These are phyloP conservation scores for Trichoderma aggressivum DNA, from an alignment of 2,329 filamentous ascomycete genomes.

Conservation along the genomic window DNA sequence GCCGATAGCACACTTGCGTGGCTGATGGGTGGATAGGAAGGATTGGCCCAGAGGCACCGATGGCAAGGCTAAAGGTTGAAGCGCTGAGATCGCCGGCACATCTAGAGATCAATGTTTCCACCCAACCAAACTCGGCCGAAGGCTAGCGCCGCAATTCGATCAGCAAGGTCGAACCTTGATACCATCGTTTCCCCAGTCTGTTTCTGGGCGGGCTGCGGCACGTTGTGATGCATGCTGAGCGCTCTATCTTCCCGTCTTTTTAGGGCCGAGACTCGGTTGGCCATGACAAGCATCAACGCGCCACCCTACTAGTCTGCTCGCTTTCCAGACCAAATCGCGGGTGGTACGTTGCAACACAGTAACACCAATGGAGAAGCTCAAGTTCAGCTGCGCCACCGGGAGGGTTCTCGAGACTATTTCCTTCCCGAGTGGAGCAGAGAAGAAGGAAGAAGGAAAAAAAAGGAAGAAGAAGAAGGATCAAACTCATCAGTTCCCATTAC, in stretches of 20 bases:
- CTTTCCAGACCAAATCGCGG: background rate
- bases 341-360: background rate
- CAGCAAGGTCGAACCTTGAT: background rate
- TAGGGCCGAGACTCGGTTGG: slow-evolving; percentile 8
- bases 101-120: slow-evolving; percentile 7
- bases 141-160: background rate
- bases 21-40: background rate
- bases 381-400: background rate
- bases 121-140: background rate
- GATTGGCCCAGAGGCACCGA: background rate
- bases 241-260: slow-evolving; percentile 2
- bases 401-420: background rate
- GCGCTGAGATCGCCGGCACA: slow-evolving; percentile 4
- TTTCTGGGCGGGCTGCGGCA: background rate
- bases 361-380: background rate
- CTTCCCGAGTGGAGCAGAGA: background rate
- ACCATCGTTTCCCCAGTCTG: background rate
- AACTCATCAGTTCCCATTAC: background rate
- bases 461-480: background rate
- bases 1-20: background rate
- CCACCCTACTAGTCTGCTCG: slow-evolving; percentile 7
- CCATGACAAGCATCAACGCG: background rate
- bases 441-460: background rate
- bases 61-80: background rate
- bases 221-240: background rate